phyloP scores from a whole-genome alignment of 1,139 yeast genomes.

The Arxiozyma bovina region DNA sequence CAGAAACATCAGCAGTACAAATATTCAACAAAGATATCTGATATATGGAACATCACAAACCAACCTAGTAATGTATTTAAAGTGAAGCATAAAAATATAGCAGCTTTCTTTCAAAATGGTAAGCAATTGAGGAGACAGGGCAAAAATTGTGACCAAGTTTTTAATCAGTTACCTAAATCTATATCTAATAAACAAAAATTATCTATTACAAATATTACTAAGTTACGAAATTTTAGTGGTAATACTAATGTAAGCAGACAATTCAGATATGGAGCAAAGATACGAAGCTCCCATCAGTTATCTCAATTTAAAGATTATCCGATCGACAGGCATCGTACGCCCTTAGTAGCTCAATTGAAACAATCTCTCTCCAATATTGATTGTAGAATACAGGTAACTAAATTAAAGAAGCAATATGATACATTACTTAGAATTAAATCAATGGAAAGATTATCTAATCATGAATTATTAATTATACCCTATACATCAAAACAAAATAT shows the following conservation, averaged over 20 bases:
- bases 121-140: neutral
- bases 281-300: neutral
- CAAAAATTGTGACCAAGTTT: neutral
- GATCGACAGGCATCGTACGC: neutral
- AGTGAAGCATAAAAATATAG: neutral
- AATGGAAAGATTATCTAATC: constrained; percentile 1
- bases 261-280: neutral
- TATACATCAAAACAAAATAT: neutral
- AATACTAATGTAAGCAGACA: neutral
- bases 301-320: neutral
- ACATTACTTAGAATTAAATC: constrained; percentile 1
- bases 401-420: constrained; percentile 4
- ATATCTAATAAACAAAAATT: neutral
- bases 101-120: neutral
- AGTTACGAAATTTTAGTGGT: neutral
- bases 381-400: neutral
- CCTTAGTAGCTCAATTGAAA: neutral
- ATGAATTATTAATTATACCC: constrained; percentile 4
- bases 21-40: neutral
- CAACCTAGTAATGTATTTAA: neutral
- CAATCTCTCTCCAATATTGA: neutral
- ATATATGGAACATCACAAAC: neutral
- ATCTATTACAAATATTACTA: neutral
- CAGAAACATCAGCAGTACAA: neutral
- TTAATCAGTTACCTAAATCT: neutral